phyloP scores from a whole-genome alignment of 495 filamentous ascomycete genomes.

The Trichoderma parareesei region DNA sequence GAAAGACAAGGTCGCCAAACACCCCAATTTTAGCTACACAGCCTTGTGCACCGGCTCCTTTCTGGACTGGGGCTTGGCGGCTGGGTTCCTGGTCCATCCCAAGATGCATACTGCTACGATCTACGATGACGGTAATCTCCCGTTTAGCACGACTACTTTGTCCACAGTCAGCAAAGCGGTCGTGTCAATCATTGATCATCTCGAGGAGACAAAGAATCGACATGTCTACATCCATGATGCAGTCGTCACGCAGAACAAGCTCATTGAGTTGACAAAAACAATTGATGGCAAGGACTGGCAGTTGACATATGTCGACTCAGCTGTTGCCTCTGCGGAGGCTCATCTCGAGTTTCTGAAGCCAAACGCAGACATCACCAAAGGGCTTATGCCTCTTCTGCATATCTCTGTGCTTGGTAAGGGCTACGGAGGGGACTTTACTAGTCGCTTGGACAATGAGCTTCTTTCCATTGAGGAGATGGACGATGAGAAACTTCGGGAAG shows the following conservation, averaged over 20 bases:
- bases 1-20: slow-evolving; percentile 26
- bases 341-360: neutral
- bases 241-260: slow-evolving; percentile 32
- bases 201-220: slow-evolving; percentile 43
- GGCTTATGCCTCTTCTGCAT: neutral
- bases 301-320: neutral
- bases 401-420: neutral
- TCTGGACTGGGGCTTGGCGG: slow-evolving; percentile 39
- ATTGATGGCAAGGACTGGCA: neutral
- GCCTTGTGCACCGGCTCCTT: slow-evolving; percentile 36
- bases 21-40: slow-evolving; percentile 35
- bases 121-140: slow-evolving; percentile 37
- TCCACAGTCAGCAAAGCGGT: slow-evolving; percentile 32
- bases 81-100: slow-evolving; percentile 31
- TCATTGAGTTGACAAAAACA: slow-evolving; percentile 28
- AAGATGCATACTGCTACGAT: slow-evolving; percentile 27
- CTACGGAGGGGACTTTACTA: neutral
- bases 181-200: slow-evolving; percentile 33
- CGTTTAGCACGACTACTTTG: slow-evolving; percentile 36
- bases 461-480: neutral
- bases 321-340: neutral
- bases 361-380: neutral
- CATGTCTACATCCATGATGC: slow-evolving; percentile 34
- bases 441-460: neutral
- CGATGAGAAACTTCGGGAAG: neutral